phyloP scores from a whole-genome alignment of 345 rosid species.

The Linum lewisii region DNA sequence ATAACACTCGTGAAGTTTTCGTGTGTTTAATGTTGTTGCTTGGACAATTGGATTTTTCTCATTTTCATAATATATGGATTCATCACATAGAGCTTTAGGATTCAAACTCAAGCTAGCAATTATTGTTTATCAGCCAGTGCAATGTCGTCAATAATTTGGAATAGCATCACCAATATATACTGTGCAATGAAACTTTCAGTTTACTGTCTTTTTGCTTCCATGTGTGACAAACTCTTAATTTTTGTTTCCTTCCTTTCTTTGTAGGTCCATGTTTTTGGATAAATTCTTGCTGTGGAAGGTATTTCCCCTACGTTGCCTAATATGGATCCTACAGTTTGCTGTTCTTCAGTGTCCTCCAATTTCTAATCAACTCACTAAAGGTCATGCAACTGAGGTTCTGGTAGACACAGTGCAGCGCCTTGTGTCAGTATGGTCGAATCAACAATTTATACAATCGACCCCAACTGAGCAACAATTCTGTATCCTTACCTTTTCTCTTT shows the following conservation, averaged over 20 bases:
- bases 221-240: background rate
- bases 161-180: background rate
- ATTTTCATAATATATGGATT: background rate
- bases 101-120: background rate
- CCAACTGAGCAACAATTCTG: slow-evolving; percentile 91
- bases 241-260: slow-evolving; percentile 5
- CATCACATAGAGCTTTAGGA: background rate
- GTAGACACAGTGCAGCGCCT: slow-evolving; percentile 50
- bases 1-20: background rate
- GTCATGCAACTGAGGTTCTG: slow-evolving; percentile 29
- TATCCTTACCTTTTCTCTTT: slow-evolving; percentile 39
- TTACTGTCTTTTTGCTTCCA: slow-evolving; percentile 4
- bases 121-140: background rate
- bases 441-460: slow-evolving; percentile 63
- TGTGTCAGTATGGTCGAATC: slow-evolving; percentile 65
- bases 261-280: slow-evolving; percentile 75
- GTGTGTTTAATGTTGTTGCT: background rate
- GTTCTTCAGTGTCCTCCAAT: slow-evolving; percentile 61
- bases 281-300: slow-evolving; percentile 94
- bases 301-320: slow-evolving; percentile 73
- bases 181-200: background rate
- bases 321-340: slow-evolving; percentile 85
- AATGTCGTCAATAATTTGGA: too few relatives aligned
- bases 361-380: slow-evolving; percentile 35
- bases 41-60: background rate